These are phyloP conservation scores for Picochlorum sp. DNA, from an alignment of 139 green algal species.

Conservation along the genomic window DNA sequence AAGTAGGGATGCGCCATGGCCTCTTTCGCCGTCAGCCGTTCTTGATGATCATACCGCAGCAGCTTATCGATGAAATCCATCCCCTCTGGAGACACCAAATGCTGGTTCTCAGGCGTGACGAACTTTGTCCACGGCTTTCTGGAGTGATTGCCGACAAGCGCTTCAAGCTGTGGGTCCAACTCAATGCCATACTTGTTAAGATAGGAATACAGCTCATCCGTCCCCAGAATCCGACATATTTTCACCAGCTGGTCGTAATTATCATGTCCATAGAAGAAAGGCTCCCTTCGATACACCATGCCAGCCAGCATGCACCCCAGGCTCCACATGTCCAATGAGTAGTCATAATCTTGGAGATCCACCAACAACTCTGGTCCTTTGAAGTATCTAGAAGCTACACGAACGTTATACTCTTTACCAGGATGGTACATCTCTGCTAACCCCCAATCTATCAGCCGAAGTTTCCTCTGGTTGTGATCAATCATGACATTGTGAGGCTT, in stretches of 20 bases:
- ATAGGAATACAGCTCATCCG: constrained; percentile 80
- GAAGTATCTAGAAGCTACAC: constrained; percentile 93
- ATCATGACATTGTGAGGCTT: constrained; percentile 97
- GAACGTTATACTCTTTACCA: constrained; percentile 91
- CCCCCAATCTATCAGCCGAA: constrained; percentile 98
- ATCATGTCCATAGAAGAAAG: constrained; percentile 99
- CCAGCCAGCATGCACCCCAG: constrained; percentile 75
- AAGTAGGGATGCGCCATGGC: constrained; percentile 96
- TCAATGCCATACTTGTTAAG: constrained; percentile 96
- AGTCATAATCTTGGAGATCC: constrained; percentile 98
- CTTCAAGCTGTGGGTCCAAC: constrained; percentile 90
- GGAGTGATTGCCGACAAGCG: constrained; percentile 66
- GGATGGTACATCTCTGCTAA: constrained; percentile 98
- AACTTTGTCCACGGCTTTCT: constrained; percentile 94
- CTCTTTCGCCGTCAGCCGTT: constrained; percentile 84
- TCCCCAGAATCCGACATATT: constrained; percentile 94
- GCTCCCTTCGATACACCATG: constrained; percentile 94
- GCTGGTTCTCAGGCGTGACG: constrained; percentile 84
- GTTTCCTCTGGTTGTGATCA: constrained; percentile 81
- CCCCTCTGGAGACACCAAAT: constrained; percentile 85
- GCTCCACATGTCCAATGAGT: constrained; percentile 94
- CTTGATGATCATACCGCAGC: constrained; percentile 76
- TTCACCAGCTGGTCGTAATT: constrained; percentile 99
- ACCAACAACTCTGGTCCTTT: constrained; percentile 98
- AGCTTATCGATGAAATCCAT: constrained; percentile 96